Conservation (phyloP, 345 rosid genomes). For the Gossypium longicalyx region DNA sequence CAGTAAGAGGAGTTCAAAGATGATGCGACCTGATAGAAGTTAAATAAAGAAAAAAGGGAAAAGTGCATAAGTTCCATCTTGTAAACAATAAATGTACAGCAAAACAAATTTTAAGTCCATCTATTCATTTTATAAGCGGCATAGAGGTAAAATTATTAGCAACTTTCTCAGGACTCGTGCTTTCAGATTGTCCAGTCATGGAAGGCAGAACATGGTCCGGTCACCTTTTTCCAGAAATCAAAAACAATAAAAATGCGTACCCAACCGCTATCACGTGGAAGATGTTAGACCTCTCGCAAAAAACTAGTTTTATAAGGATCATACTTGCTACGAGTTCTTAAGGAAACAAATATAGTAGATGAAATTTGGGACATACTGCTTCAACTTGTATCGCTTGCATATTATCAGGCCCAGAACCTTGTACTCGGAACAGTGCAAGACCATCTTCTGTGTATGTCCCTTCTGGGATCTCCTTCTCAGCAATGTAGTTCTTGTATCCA, state of each 20-base stretch:
- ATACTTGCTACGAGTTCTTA: neutral
- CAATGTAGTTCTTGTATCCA: conserved; percentile 71
- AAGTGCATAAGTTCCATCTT: conserved; percentile 6
- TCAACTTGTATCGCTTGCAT: conserved; percentile 99
- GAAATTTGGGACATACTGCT: conserved; percentile 51
- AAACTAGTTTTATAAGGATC: conserved; percentile 5
- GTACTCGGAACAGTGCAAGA: conserved; percentile 77
- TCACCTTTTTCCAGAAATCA: neutral
- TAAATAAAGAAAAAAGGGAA: conserved; percentile 10
- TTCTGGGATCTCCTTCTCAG: conserved; percentile 76
- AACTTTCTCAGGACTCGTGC: neutral
- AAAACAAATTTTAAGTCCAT: neutral
- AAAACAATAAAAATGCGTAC: neutral
- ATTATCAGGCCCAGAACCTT: conserved; percentile 98
- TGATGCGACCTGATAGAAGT: conserved; percentile 61
- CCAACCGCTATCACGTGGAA: neutral
- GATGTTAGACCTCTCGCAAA: neutral
- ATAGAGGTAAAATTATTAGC: neutral
- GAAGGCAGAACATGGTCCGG: neutral
- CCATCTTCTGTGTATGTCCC: conserved; percentile 75
- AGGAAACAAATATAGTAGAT: neutral
- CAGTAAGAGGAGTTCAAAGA: conserved; percentile 91
- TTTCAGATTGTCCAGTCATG: conserved; percentile 6
- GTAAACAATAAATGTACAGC: neutral
- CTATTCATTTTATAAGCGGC: neutral